Conservation (phyloP, 768 basidiomycete genomes). For the Boletus sp. region DNA sequence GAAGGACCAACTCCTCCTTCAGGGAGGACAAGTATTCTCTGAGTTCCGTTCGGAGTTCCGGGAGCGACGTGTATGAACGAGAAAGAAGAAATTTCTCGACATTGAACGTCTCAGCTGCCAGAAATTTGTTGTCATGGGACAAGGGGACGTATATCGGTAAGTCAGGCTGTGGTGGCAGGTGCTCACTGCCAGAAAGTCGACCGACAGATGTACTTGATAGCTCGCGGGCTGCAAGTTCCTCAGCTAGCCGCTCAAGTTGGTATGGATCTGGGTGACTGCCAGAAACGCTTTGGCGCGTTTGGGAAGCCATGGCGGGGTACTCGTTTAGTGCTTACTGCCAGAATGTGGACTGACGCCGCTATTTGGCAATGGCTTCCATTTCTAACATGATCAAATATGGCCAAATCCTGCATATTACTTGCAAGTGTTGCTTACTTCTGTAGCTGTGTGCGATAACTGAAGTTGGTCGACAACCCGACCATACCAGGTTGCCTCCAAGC, state of each 20-base stretch:
- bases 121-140: conserved; percentile 73
- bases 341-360: background rate
- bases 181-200: conserved; percentile 8
- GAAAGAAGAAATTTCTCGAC: conserved; percentile 88
- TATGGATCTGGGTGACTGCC: conserved; percentile 47
- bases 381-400: conserved; percentile 23
- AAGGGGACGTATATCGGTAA: conserved; percentile 69
- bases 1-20: conserved; percentile 90
- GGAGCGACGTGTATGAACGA: conserved; percentile 77
- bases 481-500: too few species aligned
- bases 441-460: too few species aligned
- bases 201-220: conserved; percentile 19
- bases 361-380: conserved; percentile 25
- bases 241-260: conserved; percentile 67
- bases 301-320: conserved; percentile 15
- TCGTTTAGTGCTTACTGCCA: background rate
- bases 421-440: too few species aligned
- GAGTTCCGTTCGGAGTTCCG: conserved; percentile 84
- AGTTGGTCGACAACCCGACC: too few species aligned
- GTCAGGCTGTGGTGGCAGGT: conserved; percentile 33
- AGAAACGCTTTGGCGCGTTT: conserved; percentile 12
- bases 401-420: background rate
- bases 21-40: conserved; percentile 78
- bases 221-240: conserved; percentile 64
- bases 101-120: conserved; percentile 67